Evolutionary conservation across 1,139 yeast species (phyloP), one percentile per base, ranked within the genome.

Genomic region (Hansenula sp.): DNA sequence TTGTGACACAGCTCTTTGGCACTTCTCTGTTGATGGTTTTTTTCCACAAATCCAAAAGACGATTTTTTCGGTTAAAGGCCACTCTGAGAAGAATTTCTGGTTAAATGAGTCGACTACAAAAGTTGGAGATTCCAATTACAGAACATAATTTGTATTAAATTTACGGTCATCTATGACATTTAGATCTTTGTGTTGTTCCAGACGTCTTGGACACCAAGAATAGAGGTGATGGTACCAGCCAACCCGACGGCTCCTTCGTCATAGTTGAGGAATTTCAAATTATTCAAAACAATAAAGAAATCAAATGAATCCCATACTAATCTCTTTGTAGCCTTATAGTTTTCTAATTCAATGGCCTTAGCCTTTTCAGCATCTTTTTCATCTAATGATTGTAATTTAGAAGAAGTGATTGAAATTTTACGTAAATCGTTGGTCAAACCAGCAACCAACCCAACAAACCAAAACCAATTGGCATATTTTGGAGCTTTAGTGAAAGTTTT

Each of bases 161-260:
- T n/a, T n/a, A n/a, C n/a, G n/a, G n/a, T n/a, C n/a, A n/a, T n/a
- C n/a, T n/a, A n/a, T n/a, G n/a, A n/a, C n/a, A n/a, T 10, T 49
- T 39, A 54, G 41, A 53, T 42, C 43, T 53, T 52, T 19, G 55
- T 52, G 38, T 55, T 44, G 32, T 31, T 33, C 72, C 71, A 91
- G 52, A 85, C 68, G 56, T 87, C 90, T 60, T 74, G 77, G 49
- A 88, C 72, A 33, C 96, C 96, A 67, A 90, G 71, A 45, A 83
- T 49, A 36, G 96, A 84, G 29, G 97, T 89, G 49, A 87, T 70
- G 30, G 85, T 74, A 63, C 98, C 98, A 39, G 94, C 91, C 51
- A 84, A 70, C 41, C 96, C 97, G 45, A 89, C 77, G 41, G 84
- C 74, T 41, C 96, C 95, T 57, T 91, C 97, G 61, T 84, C 81